These are phyloP conservation scores for Aphanomyces cochlioides DNA, from an alignment of 352 stramenopile species.

Conservation along the genomic window DNA sequence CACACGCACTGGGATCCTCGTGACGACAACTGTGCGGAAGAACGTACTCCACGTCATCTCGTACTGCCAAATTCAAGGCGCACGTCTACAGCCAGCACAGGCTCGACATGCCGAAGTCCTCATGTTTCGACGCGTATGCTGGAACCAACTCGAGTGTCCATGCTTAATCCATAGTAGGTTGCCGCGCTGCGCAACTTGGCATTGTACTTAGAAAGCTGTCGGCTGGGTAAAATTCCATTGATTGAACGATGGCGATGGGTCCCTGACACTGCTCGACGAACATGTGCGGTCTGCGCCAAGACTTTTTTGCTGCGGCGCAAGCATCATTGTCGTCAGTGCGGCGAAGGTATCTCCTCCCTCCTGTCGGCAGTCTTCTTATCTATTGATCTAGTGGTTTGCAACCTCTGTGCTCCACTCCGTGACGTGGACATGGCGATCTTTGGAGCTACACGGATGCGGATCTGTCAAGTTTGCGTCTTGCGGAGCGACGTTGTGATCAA, in stretches of 20 bases:
- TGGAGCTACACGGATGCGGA: conserved; percentile 58
- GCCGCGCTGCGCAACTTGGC: conserved; percentile 5
- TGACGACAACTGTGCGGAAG: conserved; percentile 58
- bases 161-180: background rate
- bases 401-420: conserved; percentile 50
- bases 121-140: conserved; percentile 51
- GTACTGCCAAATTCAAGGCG: conserved; percentile 66
- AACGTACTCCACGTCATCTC: conserved; percentile 59
- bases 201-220: conserved; percentile 47
- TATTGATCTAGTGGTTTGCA: conserved; percentile 48
- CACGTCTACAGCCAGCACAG: conserved; percentile 48
- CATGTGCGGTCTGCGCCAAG: conserved; percentile 62
- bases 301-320: conserved; percentile 72
- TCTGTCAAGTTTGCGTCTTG: conserved; percentile 61
- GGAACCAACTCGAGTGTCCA: background rate
- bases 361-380: background rate
- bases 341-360: conserved; percentile 35
- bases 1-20: conserved; percentile 57
- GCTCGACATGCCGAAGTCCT: conserved; percentile 49
- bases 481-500: conserved; percentile 5
- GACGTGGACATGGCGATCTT: conserved; percentile 68
- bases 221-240: conserved; percentile 63
- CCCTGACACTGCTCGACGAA: conserved; percentile 62
- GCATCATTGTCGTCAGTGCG: conserved; percentile 67
- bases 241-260: conserved; percentile 80